Percentiles rank a stretch among this genome's conserved stretches.
Conservation (phyloP, 148 eudicot genomes). For the Pharnaceum exiguum region DNA sequence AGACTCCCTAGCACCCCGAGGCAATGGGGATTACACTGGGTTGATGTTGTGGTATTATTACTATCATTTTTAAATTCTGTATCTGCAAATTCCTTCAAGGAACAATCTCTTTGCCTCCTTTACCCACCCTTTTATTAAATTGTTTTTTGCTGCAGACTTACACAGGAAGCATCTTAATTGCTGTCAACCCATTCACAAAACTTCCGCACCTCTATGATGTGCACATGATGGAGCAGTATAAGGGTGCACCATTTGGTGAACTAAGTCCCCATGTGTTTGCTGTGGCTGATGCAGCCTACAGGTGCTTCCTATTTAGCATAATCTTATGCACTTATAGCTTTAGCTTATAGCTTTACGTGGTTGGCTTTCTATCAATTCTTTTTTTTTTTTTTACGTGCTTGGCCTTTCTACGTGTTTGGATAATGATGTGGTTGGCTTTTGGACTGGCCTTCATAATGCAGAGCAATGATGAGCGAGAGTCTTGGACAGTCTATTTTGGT, state of each 20-base stretch:
- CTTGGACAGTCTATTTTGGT: conserved; percentile 93
- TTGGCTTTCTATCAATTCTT: too few relatives aligned
- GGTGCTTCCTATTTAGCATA: conserved; percentile 36
- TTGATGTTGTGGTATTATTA: too few relatives aligned
- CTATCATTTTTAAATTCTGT: too few relatives aligned
- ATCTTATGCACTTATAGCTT: conserved; percentile 3
- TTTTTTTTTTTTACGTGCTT: too few relatives aligned
- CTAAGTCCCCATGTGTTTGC: conserved; percentile 99
- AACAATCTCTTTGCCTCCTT: conserved; percentile 9
- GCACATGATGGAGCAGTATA: conserved; percentile 99
- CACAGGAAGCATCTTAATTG: conserved; percentile 97
- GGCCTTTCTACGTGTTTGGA: conserved; percentile 4
- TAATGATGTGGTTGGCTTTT: conserved; percentile 21
- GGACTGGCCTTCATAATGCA: conserved; percentile 31
- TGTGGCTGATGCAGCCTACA: conserved; percentile 95
- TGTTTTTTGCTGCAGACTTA: conserved; percentile 58
- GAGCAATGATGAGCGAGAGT: conserved; percentile 86
- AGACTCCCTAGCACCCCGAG: too few relatives aligned
- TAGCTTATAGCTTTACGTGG: conserved; percentile 9
- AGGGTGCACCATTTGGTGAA: conserved; percentile 95
- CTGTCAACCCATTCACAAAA: conserved; percentile 95
- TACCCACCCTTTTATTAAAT: too few relatives aligned
- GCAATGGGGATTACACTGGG: too few relatives aligned
- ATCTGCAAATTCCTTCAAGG: neutral
- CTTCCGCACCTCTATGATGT: conserved; percentile 91